phyloP scores from a whole-genome alignment of 331 rosid genomes.

The Malus hybrid region DNA sequence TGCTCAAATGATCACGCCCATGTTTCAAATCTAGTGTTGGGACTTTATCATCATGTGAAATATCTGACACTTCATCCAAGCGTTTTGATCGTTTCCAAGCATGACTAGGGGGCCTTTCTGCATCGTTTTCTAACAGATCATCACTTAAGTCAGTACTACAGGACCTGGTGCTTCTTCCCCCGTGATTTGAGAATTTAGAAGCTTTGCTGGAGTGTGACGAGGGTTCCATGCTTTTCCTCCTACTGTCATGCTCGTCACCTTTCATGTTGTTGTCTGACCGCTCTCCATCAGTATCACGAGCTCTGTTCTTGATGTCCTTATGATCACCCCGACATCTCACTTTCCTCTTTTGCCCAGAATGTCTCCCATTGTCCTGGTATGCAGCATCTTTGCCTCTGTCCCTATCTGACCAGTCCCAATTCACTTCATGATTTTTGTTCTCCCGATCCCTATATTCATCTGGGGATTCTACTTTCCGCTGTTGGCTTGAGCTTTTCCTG shows the following conservation, averaged over 20 bases:
- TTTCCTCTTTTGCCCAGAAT: slow-evolving; percentile 25
- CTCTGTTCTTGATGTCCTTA: slow-evolving; percentile 13
- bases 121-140: too few species aligned
- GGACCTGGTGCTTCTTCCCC: not conserved
- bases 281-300: slow-evolving; percentile 30
- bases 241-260: not conserved
- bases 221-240: not conserved
- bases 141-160: not conserved
- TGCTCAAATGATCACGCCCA: not conserved
- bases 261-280: slow-evolving; percentile 10
- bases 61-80: too few species aligned
- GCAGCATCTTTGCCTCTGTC: not conserved
- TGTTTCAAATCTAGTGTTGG: not conserved
- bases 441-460: slow-evolving; percentile 13
- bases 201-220: not conserved
- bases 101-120: too few species aligned
- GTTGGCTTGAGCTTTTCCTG: slow-evolving; percentile 11
- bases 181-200: not conserved
- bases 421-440: not conserved
- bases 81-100: too few species aligned
- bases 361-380: slow-evolving; percentile 18
- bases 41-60: too few species aligned
- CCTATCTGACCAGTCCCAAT: slow-evolving; percentile 10
- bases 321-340: slow-evolving; percentile 2
- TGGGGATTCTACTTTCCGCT: not conserved